Evolutionary conservation across 768 basidiomycete genomes (phyloP).

Genomic region (Boletus rubropictus): DNA sequence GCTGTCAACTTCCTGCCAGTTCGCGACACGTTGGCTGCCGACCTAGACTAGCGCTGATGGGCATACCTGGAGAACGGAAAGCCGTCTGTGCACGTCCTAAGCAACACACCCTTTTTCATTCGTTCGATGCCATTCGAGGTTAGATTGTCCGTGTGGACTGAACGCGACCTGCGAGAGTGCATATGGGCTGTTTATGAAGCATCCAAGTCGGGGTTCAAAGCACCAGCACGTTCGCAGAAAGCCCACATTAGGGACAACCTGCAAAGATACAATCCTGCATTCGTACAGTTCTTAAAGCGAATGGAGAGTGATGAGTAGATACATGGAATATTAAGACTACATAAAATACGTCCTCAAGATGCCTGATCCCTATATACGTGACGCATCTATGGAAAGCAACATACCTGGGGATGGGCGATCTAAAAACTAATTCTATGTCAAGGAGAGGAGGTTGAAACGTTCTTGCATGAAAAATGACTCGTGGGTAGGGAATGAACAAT

Average conservation of each 20-base stretch:
- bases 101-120: slow-evolving; percentile 14
- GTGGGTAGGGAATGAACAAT: slow-evolving; percentile 12
- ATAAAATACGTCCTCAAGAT: slow-evolving; percentile 35
- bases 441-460: slow-evolving; percentile 1
- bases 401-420: slow-evolving; percentile 13
- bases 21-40: slow-evolving; percentile 1
- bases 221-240: background rate
- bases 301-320: slow-evolving; percentile 18
- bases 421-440: slow-evolving; percentile 23
- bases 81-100: slow-evolving; percentile 21
- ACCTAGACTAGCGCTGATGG: too few relatives aligned
- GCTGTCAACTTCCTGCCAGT: slow-evolving; percentile 31
- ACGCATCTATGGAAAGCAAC: slow-evolving; percentile 26
- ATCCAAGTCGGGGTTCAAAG: slow-evolving; percentile 6
- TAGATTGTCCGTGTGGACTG: slow-evolving; percentile 19
- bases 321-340: slow-evolving; percentile 29
- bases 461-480: slow-evolving; percentile 8
- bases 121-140: slow-evolving; percentile 23
- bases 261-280: slow-evolving; percentile 15
- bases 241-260: background rate
- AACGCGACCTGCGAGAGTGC: slow-evolving; percentile 8
- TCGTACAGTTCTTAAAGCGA: slow-evolving; percentile 16
- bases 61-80: slow-evolving; percentile 34
- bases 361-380: slow-evolving; percentile 29
- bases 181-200: slow-evolving; percentile 6